Conservation (phyloP, 306 rosid species). For the Cercis canadensis region DNA sequence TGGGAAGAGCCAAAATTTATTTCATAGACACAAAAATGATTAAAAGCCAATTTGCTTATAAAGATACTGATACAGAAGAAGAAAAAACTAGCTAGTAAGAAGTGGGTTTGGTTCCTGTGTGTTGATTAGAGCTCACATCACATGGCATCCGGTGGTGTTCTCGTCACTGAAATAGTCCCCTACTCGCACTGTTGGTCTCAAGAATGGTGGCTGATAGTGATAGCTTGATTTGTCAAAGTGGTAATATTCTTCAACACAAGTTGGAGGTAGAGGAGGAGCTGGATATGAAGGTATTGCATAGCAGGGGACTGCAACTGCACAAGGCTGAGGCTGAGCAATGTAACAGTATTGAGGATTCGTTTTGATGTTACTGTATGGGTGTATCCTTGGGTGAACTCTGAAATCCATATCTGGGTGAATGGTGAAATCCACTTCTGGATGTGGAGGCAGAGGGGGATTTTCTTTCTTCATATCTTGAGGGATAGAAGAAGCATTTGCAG, state of each 20-base stretch:
- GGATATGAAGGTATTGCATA: conserved; percentile 34
- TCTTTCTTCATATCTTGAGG: conserved; percentile 15
- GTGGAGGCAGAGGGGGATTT: neutral
- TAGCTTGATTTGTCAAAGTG: conserved; percentile 12
- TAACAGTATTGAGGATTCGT: conserved; percentile 31
- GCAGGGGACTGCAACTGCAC: conserved; percentile 34
- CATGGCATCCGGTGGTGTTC: conserved; percentile 48
- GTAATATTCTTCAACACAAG: conserved; percentile 25
- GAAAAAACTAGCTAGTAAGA: neutral
- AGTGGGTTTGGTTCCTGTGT: neutral
- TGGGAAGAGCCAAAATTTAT: neutral
- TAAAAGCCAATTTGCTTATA: neutral
- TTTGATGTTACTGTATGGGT: conserved; percentile 1
- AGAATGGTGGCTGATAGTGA: conserved; percentile 21
- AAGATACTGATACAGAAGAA: neutral
- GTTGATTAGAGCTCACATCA: conserved; percentile 38
- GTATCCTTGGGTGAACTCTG: conserved; percentile 8
- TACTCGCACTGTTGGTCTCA: conserved; percentile 30
- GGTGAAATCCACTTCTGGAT: conserved; percentile 22
- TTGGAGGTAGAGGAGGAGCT: conserved; percentile 27
- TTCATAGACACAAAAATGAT: conserved; percentile 17
- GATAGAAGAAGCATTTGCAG: neutral
- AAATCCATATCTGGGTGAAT: conserved; percentile 6
- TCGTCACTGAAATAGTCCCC: conserved; percentile 56
- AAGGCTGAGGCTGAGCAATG: conserved; percentile 50